Percentiles rank a stretch among this genome's conserved stretches.
Conservation (phyloP, 1,284 basidiomycete species). For the Malassezia equina region DNA sequence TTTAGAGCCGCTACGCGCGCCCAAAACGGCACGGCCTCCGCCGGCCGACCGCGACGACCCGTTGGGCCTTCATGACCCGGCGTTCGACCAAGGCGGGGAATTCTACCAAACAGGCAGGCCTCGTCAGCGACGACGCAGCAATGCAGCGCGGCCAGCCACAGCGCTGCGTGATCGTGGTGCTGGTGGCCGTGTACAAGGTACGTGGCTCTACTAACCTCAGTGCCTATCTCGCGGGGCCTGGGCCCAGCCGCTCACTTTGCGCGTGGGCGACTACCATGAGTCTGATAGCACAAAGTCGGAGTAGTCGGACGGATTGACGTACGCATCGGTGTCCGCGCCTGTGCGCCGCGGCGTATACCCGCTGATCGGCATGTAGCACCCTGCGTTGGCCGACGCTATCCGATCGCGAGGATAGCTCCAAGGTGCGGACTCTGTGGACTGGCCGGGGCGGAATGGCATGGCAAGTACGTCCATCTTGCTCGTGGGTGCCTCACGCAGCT, state of each 20-base stretch:
- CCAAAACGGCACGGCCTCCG: not conserved
- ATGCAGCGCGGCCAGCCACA: not conserved
- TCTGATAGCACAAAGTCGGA: slow-evolving; percentile 18
- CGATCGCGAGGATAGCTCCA: not conserved
- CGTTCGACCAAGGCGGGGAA: slow-evolving; percentile 36
- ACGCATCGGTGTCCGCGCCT: not conserved
- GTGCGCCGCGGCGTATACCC: not conserved
- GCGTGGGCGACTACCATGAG: slow-evolving; percentile 6
- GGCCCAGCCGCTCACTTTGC: slow-evolving; percentile 4
- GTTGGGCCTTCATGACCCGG: slow-evolving; percentile 37
- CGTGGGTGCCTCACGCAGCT: not conserved
- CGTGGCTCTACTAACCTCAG: not conserved
- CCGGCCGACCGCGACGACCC: slow-evolving; percentile 29
- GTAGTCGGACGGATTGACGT: slow-evolving; percentile 11
- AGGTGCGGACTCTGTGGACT: not conserved
- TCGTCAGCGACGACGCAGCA: not conserved
- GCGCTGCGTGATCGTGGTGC: slow-evolving; percentile 6
- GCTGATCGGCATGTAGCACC: not conserved
- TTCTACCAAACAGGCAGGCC: slow-evolving; percentile 2
- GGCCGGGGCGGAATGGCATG: not conserved
- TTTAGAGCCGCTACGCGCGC: slow-evolving; percentile 2
- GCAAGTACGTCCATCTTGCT: slow-evolving; percentile 2
- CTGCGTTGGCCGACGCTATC: not conserved
- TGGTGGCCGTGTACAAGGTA: slow-evolving; percentile 10
- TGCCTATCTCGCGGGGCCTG: not conserved